Percentiles rank a stretch among this genome's conserved stretches.
Evolutionary conservation across 2,329 filamentous ascomycete species (phyloP).

Genomic region (Chrysoporthe puriensis): DNA sequence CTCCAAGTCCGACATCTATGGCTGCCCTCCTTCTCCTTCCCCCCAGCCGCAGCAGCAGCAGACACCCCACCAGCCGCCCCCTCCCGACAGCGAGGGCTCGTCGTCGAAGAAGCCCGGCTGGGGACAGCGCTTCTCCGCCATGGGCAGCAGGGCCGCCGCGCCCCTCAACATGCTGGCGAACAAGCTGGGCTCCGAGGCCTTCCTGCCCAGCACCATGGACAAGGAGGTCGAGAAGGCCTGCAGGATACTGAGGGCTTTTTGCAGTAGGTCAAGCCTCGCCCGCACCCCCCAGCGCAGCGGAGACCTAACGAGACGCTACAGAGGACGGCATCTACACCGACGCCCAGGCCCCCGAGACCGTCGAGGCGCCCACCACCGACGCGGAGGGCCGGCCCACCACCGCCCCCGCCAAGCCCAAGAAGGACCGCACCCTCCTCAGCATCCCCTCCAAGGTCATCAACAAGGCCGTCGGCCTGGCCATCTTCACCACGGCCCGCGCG

Average conservation of each 20-base stretch:
- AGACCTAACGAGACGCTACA: conserved; percentile 36
- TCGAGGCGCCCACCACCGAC: conserved; percentile 30
- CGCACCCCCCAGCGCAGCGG: not conserved
- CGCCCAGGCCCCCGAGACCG: conserved; percentile 32
- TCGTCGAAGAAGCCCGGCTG: conserved; percentile 29
- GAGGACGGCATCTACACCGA: conserved; percentile 58
- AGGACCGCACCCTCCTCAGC: conserved; percentile 53
- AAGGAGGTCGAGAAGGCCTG: conserved; percentile 92
- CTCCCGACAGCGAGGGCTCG: conserved; percentile 23
- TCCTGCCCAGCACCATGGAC: conserved; percentile 83
- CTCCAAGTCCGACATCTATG: conserved; percentile 30
- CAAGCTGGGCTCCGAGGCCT: conserved; percentile 80
- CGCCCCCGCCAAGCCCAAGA: conserved; percentile 40
- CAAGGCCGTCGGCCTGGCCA: conserved; percentile 69
- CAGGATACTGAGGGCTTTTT: conserved; percentile 81
- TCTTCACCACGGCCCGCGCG: conserved; percentile 72
- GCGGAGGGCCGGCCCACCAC: conserved; percentile 35
- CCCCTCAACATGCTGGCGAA: conserved; percentile 83
- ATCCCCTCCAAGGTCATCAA: conserved; percentile 64
- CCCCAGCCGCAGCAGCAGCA: conserved; percentile 20
- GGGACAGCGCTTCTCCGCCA: conserved; percentile 36
- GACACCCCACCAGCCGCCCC: conserved; percentile 24
- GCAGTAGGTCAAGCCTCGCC: conserved; percentile 59
- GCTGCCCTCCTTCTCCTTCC: conserved; percentile 12
- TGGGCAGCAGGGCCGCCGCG: conserved; percentile 58